phyloP scores from a whole-genome alignment of 805 yeast species.

The Pichia californica region DNA sequence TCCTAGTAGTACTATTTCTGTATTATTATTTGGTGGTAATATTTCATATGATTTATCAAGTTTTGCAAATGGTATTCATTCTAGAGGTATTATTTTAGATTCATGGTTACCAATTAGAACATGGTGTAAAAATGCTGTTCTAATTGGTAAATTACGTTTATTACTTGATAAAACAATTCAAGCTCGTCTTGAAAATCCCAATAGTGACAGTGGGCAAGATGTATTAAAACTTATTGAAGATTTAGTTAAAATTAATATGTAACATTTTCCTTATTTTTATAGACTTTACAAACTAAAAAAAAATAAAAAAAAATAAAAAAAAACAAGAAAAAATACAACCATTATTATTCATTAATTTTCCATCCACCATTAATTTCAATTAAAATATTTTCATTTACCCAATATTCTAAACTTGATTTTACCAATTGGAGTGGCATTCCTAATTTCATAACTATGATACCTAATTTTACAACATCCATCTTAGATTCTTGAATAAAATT shows the following conservation, averaged over 20 bases:
- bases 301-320: not conserved
- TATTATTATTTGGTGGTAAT: conserved; percentile 77
- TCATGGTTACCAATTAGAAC: conserved; percentile 87
- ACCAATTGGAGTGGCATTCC: conserved; percentile 39
- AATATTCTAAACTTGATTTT: conserved; percentile 40
- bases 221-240: conserved; percentile 37
- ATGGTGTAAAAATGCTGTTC: conserved; percentile 91
- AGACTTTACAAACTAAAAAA: not conserved
- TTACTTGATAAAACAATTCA: conserved; percentile 65
- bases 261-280: not conserved
- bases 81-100: conserved; percentile 83
- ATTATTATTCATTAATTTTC: conserved; percentile 12
- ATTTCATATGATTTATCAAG: conserved; percentile 50
- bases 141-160: conserved; percentile 62
- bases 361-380: conserved; percentile 22
- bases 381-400: conserved; percentile 60
- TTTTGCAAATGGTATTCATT: conserved; percentile 37
- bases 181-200: conserved; percentile 37
- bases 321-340: not conserved
- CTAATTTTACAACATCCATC: conserved; percentile 17
- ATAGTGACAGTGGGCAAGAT: conserved; percentile 27
- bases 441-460: conserved; percentile 31
- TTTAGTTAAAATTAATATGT: conserved; percentile 21
- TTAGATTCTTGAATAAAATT: conserved; percentile 21
- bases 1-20: conserved; percentile 66